Base-by-base conservation (phyloP, 805 yeast genomes). In the Ogataea sp. region DNA sequence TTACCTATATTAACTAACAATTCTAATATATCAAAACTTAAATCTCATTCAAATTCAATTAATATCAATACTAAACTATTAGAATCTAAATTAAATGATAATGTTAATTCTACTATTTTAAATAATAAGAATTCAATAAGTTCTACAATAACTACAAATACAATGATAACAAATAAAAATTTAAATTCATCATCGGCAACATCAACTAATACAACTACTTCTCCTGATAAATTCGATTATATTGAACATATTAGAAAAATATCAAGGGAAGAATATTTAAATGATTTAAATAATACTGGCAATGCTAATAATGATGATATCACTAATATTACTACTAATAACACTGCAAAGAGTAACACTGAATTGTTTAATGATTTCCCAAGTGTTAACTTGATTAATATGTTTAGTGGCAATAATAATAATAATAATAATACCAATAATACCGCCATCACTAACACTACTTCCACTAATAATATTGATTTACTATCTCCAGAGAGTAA, bases 221-320 rank as follows among this genome's bases (percentile, higher is more conserved):
- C 50, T n/a, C 51, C 55, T 18, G 49, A 49, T 32, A 54, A 52
- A 35, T 60, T 62, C 38, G 65, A 62, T 41, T 62, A 62, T 42
- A 58, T 62, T 21, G 64, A 59, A 38, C 67, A 62, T 43, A 62
- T 62, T 32, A 51, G 62, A 41, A 49, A 55, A 36, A 59, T 61
- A 31, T 59, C 66, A 17, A 56, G 54, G 38, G 62, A 58, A 37
- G 64, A 62, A 38, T 58, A 56, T 35, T 59, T n/a, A n/a, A n/a
- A n/a, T n/a, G n/a, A n/a, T n/a, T n/a, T n/a, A n/a, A n/a, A n/a
- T n/a, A n/a, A n/a, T n/a, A n/a, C n/a, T n/a, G n/a, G n/a, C n/a
- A n/a, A n/a, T n/a, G n/a, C n/a, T n/a, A n/a, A n/a, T n/a, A n/a
- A n/a, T n/a, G n/a, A n/a, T n/a, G n/a, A n/a, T n/a, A n/a, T n/a